Base-by-base conservation (phyloP, 352 stramenopile species). In the Phytophthora rubi region DNA sequence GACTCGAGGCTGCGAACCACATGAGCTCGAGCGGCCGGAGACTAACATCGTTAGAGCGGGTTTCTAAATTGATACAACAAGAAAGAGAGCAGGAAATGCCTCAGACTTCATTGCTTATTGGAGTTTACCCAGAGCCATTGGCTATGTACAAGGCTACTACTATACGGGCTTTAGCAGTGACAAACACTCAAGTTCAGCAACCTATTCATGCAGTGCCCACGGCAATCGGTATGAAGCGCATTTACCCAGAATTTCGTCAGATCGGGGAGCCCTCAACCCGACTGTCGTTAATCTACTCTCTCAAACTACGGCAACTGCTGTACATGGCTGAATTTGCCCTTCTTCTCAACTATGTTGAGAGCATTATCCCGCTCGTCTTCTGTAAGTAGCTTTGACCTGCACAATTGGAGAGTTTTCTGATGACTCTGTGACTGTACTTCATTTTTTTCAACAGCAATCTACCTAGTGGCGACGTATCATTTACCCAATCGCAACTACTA, bases 401-500 rank as follows among this genome's bases (percentile, higher is more conserved):
- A 42, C 35, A 42, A 13, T 16, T 42, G 10, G 35, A 42, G 35
- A 16, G 10, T 42, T 16, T 39, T 42, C 35, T 42, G 35, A 42
- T 15, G 35, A 42, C 8, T n/a, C 12, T n/a, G 23, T 26, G 23
- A 26, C 23, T 26, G 37, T n/a, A 6, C 21, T 30, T 21, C 4
- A 26, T 18, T 30, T 2, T 28, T 45, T 21, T 45, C 7, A 45
- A 37, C 13, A 65, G 48, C 55, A 4, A 59, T 39, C 23, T 71
- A 60, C 56, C 5, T 65, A 6, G 6, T 60, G 16, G 26, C 48
- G 6, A 51, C 59, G 8, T 68, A 56, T 35, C 53, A 49, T 9
- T 28, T 68, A 16, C 65, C 65, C 3, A 73, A 73, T 30, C 65
- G 44, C 8, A 48, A 56, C 2, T 73, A 61, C 37, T 73, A 73